Base-by-base conservation (phyloP, 2,329 filamentous ascomycete genomes). In the Setomelanomma holmii region DNA sequence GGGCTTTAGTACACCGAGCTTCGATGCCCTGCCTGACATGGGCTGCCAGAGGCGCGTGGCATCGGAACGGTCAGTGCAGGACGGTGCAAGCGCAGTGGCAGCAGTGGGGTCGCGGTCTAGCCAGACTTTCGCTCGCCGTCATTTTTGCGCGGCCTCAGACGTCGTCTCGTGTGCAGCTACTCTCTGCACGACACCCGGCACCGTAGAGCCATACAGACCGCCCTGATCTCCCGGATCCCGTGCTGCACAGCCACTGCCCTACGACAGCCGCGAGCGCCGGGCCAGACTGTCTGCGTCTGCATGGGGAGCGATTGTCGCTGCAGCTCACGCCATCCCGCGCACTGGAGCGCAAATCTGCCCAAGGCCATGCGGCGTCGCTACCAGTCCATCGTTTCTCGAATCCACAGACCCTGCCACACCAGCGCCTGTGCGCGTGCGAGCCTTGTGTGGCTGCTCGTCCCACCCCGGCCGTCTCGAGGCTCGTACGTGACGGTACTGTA, bases 211-310 rank as follows among this genome's bases (percentile, higher is more conserved):
- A 42, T 30, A 30, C 19, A 30, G 23, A 19, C 40, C 22, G 17
- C 21, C 51, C 44, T 51, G 64, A 60, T 61, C 56, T 53, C 41
- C 55, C 61, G 60, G 45, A 49, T n/a, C 49, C 58, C 56, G 53
- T 53, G 51, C 23, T 67, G 70, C 70, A 73, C 70, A 72, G 70
- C 70, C 70, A 73, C 70, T 49, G 60, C 68, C 68, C 63, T 71
- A 67, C 68, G 61, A 60, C 58, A 59, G 55, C 51, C 51, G 51
- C 61, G 57, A 60, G 51, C 45, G n/a, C n/a, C n/a, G 56, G 52
- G 65, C 65, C 58, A 63, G 66, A 68, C 56, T 58, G 50, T 48
- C 30, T 24, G 44, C n/a, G 17, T 41, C 67, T 60, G 62, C 53
- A 71, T 66, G 33, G 33, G 66, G 53, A 50, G 61, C 52, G 69